These are phyloP conservation scores for Agroathelia rolfsii DNA, from an alignment of 1,284 basidiomycete species.

Conservation along the genomic window DNA sequence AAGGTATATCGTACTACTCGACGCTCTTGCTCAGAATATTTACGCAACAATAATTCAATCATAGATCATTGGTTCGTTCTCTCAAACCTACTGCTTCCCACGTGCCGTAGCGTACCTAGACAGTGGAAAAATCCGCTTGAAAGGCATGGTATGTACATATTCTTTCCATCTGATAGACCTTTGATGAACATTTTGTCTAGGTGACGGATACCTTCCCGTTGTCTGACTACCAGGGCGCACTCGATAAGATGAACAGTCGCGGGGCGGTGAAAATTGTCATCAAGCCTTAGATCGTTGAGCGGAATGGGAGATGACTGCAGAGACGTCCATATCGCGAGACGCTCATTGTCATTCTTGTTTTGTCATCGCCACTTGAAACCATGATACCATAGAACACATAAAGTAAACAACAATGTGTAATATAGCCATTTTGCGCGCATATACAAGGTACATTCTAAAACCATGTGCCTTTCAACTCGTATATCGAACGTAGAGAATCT, in stretches of 20 bases:
- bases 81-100: slow-evolving; percentile 53
- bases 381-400: no score
- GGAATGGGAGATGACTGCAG: no score
- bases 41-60: no score
- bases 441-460: no score
- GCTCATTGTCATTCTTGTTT: no score
- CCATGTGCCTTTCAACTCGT: no score
- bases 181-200: slow-evolving; percentile 13
- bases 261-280: slow-evolving; percentile 30
- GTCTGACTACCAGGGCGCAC: slow-evolving; percentile 45
- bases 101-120: slow-evolving; percentile 53
- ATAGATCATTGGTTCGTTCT: slow-evolving; percentile 51
- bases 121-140: slow-evolving; percentile 46
- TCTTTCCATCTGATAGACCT: not conserved
- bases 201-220: slow-evolving; percentile 44
- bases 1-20: slow-evolving; percentile 10
- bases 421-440: no score
- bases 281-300: slow-evolving; percentile 15
- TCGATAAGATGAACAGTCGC: slow-evolving; percentile 49
- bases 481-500: no score
- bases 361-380: no score
- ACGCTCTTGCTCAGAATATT: not conserved
- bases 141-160: slow-evolving; percentile 38
- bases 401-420: no score
- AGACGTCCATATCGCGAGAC: no score